These are phyloP conservation scores for Barnettozyma wickerhamii DNA, from an alignment of 805 yeast genomes.

Conservation along the genomic window DNA sequence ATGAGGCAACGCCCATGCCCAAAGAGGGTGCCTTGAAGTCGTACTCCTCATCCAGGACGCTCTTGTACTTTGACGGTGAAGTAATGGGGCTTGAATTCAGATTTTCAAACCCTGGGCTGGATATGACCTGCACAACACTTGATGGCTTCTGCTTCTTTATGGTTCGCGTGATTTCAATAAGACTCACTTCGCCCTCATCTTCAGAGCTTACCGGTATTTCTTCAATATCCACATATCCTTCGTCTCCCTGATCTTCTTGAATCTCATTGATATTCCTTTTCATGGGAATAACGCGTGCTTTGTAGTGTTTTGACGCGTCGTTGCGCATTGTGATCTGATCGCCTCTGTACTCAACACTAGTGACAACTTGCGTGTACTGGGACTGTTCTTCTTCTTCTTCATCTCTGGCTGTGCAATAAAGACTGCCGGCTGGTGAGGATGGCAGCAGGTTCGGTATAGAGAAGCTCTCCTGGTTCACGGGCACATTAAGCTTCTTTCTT, in stretches of 20 bases:
- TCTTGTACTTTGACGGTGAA: background rate
- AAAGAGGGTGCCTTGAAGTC: background rate
- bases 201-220: constrained; percentile 21
- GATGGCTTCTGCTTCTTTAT: constrained; percentile 13
- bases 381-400: background rate
- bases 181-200: constrained; percentile 21
- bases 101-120: constrained; percentile 14
- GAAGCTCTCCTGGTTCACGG: constrained; percentile 17
- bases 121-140: constrained; percentile 21
- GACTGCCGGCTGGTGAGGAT: constrained; percentile 8
- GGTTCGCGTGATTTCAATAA: constrained; percentile 25
- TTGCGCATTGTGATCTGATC: background rate
- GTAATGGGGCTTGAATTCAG: constrained; percentile 13
- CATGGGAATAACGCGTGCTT: constrained; percentile 12
- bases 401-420: constrained; percentile 7
- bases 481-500: constrained; percentile 6
- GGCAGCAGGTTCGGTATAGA: constrained; percentile 16
- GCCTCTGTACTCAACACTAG: constrained; percentile 17
- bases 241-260: constrained; percentile 5
- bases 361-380: constrained; percentile 9
- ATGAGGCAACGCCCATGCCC: background rate
- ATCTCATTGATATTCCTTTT: constrained; percentile 8
- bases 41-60: background rate
- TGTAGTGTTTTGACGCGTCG: background rate
- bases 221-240: constrained; percentile 5